Evolutionary conservation across 371 early-diverging fungal genomes (phyloP).

Genomic region (Mortierella sp.): DNA sequence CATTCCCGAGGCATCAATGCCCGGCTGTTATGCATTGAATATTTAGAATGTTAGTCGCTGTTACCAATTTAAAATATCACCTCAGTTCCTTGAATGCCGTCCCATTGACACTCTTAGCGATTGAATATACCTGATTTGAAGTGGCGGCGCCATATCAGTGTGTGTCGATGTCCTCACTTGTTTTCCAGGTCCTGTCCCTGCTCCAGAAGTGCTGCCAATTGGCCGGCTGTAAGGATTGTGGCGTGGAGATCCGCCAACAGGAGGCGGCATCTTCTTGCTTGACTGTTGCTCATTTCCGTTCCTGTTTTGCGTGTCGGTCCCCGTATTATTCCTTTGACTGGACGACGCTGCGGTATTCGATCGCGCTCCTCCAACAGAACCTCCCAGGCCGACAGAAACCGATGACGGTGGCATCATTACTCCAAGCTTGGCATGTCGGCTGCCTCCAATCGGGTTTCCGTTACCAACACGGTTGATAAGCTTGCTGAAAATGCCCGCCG

Average conservation of each 20-base stretch:
- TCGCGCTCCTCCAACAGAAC: constrained; percentile 29
- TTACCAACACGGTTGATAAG: constrained; percentile 48
- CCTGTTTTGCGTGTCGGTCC: constrained; percentile 1
- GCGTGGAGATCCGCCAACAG: constrained; percentile 36
- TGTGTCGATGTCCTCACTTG: constrained; percentile 13
- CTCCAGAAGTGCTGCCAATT: constrained; percentile 17
- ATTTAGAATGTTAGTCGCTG: background rate
- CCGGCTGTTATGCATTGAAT: constrained; percentile 22
- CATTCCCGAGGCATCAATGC: constrained; percentile 61
- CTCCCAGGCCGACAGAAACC: constrained; percentile 37
- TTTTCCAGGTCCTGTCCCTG: constrained; percentile 6
- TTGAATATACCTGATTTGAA: constrained; percentile 22
- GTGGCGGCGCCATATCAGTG: background rate
- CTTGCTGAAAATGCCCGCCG: constrained; percentile 38
- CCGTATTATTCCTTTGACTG: background rate
- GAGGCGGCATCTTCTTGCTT: constrained; percentile 44
- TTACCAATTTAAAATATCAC: background rate
- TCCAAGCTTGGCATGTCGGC: constrained; percentile 46
- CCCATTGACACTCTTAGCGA: background rate
- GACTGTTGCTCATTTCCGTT: constrained; percentile 11
- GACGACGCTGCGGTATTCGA: background rate
- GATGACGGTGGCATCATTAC: constrained; percentile 48
- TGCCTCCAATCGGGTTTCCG: constrained; percentile 52
- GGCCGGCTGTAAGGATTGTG: constrained; percentile 42
- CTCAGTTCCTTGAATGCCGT: background rate